Evolutionary conservation across 2,329 filamentous ascomycete species (phyloP), one percentile per base, ranked within the genome.

Genomic region (Erysiphe pisi): DNA sequence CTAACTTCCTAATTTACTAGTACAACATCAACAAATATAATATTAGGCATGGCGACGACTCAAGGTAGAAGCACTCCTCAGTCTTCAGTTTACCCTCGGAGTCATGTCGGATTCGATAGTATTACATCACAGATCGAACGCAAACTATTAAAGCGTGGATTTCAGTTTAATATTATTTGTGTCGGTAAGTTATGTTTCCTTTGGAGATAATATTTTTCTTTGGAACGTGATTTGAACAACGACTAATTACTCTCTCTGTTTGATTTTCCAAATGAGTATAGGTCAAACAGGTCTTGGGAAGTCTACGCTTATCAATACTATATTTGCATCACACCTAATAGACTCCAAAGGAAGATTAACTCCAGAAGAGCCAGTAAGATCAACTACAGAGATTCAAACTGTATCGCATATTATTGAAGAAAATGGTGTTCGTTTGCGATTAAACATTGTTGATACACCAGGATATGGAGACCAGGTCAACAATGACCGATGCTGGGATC

Each of bases 401-500:
- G 94, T 95, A 80, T 98, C 95, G 80, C 95, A 99, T 86, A 93
- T 97, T 84, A 97, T 99, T 83, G 95, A 99, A 88, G 95, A 99
- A 87, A 99, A 99, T 84, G 95, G 95, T 81, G 95, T 99, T 81
- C 94, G 95, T 83, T 90, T 99, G 82, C 89, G 95, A 82, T 88
- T 99, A 82, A 99, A 98, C 89, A 99, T 99, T 82, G 95, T 99
- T 82, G 95, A 99, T 84, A 99, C 95, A 79, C 95, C 95, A 79
- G 95, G 95, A 80, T 99, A 99, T 82, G 95, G 95, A 83, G 95
- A 99, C 82, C 89, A 97, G 83, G 95, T 99, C 85, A 99, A 99
- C 89, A 99, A 99, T 85, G 95, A 99, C 86, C 92, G 95, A 88
- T 99, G 95, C 90, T 99, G 95, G 95, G 95, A 99, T 83, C 95